Evolutionary conservation across 1,284 basidiomycete genomes (phyloP), one percentile per base, ranked within the genome.

Genomic region (Cutaneotrichosporon daszewskae): DNA sequence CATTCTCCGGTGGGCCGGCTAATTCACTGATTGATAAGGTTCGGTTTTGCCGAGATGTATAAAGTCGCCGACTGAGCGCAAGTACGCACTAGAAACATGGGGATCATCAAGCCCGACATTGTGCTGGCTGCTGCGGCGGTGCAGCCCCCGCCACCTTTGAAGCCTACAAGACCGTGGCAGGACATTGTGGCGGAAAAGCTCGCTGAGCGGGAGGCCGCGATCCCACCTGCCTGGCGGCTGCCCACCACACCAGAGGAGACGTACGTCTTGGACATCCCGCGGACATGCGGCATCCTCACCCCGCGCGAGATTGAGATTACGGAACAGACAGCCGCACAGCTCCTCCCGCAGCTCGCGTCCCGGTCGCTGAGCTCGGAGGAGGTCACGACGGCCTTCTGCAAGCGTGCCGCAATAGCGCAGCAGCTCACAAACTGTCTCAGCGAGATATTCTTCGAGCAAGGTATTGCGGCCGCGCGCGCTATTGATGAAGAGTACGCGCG

Each of bases 281-380:
- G 71, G 39, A 68, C 72, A 4, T 81, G 78, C 56, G 82, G 83
- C 2, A 54, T 87, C 7, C 72, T 89, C 24, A 74, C 76, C 0
- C 37, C 63, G 2, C 70, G 66, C 33, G 86, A 89, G 59, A 57
- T 85, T 7, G 76, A 77, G 45, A 84, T 88, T 22, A 85, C 85
- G 7, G 74, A 76, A 40, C 71, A 56, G 69, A 18, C 65, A 34
- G 58, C 68, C n/a, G 34, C 45, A 0, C 42, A 20, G n/a, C 51
- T 68, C 19, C 50, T 63, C 17, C 35, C 40, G 18, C 24, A 38
- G 40, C 50, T 68, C 40, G n/a, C 43, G n/a, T 37, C 28, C 8
- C 45, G 53, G 2, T 40, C 48, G 38, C 39, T 54, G 32, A 55
- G 36, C 23, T 47, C 51, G 22, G 53, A 54, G 1, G 49, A 58